phyloP scores from a whole-genome alignment of 768 basidiomycete genomes.

The Ephemerocybe angulata region DNA sequence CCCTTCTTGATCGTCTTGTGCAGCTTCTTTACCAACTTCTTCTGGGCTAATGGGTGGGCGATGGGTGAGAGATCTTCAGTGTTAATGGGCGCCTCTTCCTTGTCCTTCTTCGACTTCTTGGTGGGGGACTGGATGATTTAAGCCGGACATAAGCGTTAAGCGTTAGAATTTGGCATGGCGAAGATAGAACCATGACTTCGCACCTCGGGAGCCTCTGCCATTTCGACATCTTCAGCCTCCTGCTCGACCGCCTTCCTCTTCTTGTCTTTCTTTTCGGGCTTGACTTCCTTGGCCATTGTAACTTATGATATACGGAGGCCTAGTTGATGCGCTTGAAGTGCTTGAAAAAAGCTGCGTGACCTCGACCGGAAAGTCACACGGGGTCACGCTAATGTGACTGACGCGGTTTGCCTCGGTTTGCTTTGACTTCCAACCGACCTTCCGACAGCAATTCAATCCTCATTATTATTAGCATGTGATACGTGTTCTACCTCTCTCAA shows the following conservation, averaged over 20 bases:
- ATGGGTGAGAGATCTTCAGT: slow-evolving; percentile 89
- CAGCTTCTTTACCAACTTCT: slow-evolving; percentile 90
- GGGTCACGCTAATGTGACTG: background rate
- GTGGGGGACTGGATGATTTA: slow-evolving; percentile 28
- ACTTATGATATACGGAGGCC: background rate
- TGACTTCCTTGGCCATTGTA: slow-evolving; percentile 62
- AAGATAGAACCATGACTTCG: background rate
- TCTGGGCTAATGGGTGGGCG: slow-evolving; percentile 88
- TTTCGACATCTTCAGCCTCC: slow-evolving; percentile 48
- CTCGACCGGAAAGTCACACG: background rate
- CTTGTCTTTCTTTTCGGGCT: slow-evolving; percentile 73
- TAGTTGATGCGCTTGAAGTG: background rate
- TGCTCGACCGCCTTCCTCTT: slow-evolving; percentile 52
- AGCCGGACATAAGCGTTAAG: background rate
- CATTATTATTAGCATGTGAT: slow-evolving; percentile 33
- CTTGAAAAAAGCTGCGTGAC: background rate
- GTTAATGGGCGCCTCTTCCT: slow-evolving; percentile 60
- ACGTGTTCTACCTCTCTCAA: slow-evolving; percentile 45
- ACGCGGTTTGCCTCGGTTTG: background rate
- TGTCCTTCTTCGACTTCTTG: slow-evolving; percentile 57
- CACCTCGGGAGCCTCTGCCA: slow-evolving; percentile 34
- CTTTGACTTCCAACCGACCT: background rate
- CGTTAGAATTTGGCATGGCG: background rate
- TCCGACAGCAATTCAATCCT: background rate
- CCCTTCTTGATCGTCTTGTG: slow-evolving; percentile 95